phyloP scores from a whole-genome alignment of 805 yeast genomes.

The Peterozyma xylosa region DNA sequence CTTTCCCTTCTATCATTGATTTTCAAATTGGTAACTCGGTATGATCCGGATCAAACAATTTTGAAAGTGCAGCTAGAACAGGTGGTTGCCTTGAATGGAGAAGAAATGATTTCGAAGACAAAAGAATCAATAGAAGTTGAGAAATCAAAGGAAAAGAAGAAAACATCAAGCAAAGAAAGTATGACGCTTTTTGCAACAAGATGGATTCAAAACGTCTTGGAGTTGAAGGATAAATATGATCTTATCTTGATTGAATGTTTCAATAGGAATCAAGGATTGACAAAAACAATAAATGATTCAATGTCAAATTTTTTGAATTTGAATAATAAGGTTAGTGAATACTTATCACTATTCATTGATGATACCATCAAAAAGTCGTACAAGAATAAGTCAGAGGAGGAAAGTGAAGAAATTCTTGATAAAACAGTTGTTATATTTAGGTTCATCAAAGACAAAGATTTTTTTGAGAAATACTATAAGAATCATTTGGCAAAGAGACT shows the following conservation, averaged over 20 bases:
- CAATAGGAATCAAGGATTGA: conserved; percentile 37
- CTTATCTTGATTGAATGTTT: conserved; percentile 40
- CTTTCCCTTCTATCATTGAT: conserved; percentile 34
- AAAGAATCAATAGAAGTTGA: conserved; percentile 16
- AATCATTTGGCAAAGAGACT: conserved; percentile 81
- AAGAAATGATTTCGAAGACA: conserved; percentile 21
- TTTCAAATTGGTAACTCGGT: conserved; percentile 42
- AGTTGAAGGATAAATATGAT: conserved; percentile 43
- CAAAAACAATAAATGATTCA: conserved; percentile 50
- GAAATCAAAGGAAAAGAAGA: conserved; percentile 11
- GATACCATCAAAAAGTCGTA: conserved; percentile 42
- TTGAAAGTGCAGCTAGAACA: conserved; percentile 40
- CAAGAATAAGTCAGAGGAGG: conserved; percentile 37
- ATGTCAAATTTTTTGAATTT: conserved; percentile 55
- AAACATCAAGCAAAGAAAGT: conserved; percentile 20
- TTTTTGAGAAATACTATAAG: conserved; percentile 79
- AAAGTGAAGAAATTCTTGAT: conserved; percentile 38
- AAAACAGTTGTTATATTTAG: conserved; percentile 57
- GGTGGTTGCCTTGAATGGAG: conserved; percentile 40
- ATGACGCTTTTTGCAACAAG: conserved; percentile 49
- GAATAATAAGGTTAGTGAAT: conserved; percentile 42
- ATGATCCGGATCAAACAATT: conserved; percentile 44
- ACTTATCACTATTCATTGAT: conserved; percentile 50
- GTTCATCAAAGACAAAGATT: conserved; percentile 72
- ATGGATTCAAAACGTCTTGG: conserved; percentile 59